These are phyloP conservation scores for Saccharomycopsis sp. DNA, from an alignment of 805 yeast genomes.

Conservation along the genomic window DNA sequence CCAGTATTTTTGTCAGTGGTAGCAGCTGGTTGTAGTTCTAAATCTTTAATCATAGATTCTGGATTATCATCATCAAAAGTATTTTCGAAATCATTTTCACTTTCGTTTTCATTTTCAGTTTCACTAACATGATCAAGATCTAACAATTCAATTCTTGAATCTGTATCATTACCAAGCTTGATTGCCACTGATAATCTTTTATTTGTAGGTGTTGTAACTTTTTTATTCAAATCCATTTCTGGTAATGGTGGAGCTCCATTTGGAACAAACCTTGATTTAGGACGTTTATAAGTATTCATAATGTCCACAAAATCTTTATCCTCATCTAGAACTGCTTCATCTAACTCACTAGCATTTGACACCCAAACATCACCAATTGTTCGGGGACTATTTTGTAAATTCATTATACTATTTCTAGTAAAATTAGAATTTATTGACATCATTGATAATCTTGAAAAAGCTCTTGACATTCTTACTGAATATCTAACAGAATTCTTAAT, in stretches of 20 bases:
- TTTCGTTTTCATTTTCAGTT: slow-evolving; percentile 5
- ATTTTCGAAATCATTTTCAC: slow-evolving; percentile 6
- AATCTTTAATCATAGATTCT: slow-evolving; percentile 22
- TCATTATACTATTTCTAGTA: slow-evolving; percentile 8
- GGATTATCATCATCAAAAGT: too few species aligned
- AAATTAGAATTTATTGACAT: slow-evolving; percentile 6
- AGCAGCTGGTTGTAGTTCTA: slow-evolving; percentile 19
- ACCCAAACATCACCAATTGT: slow-evolving; percentile 41
- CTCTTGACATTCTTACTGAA: slow-evolving; percentile 48
- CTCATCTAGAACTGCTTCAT: slow-evolving; percentile 26
- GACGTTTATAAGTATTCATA: slow-evolving; percentile 14
- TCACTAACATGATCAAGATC: slow-evolving; percentile 6
- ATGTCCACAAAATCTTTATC: slow-evolving; percentile 18
- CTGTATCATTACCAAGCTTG: slow-evolving; percentile 6
- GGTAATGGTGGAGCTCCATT: slow-evolving; percentile 18
- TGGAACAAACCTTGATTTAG: slow-evolving; percentile 16
- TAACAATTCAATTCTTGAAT: slow-evolving; percentile 16
- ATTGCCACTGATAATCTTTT: slow-evolving; percentile 17
- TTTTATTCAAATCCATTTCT: not conserved
- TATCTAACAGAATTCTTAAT: slow-evolving; percentile 75
- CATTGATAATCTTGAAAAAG: slow-evolving; percentile 16
- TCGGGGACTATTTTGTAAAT: slow-evolving; percentile 19
- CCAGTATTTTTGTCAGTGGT: slow-evolving; percentile 31
- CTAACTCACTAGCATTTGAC: slow-evolving; percentile 31
- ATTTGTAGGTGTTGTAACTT: not conserved